Percentiles rank a stretch among this genome's conserved stretches.
These are phyloP conservation scores for Chaetomium strumarium DNA, from an alignment of 2,329 filamentous ascomycete genomes.

Conservation along the genomic window DNA sequence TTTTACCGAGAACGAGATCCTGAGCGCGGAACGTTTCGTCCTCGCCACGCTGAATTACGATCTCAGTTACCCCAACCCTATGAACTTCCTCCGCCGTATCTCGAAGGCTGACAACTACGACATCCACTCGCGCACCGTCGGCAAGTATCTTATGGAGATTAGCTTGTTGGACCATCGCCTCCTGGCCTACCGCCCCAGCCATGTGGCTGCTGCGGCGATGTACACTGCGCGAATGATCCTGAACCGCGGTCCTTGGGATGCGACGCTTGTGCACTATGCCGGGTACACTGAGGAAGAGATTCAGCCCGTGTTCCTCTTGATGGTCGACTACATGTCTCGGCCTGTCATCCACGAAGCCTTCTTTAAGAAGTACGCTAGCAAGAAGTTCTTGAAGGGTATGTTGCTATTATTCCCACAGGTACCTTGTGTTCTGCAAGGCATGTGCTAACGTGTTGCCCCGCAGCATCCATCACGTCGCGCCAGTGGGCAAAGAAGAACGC, in stretches of 20 bases:
- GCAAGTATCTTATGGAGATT: constrained; percentile 97
- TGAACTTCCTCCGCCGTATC: constrained; percentile 98
- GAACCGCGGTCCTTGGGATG: constrained; percentile 87
- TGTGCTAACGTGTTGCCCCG: not conserved
- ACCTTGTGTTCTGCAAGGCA: not conserved
- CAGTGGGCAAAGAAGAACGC: constrained; percentile 88
- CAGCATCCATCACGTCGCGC: constrained; percentile 85
- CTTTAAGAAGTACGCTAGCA: constrained; percentile 99
- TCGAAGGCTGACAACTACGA: constrained; percentile 99
- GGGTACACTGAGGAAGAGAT: constrained; percentile 93
- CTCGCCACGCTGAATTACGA: constrained; percentile 90
- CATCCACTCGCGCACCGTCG: constrained; percentile 92
- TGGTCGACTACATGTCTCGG: constrained; percentile 92
- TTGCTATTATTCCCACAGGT: not conserved
- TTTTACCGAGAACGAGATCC: constrained; percentile 89
- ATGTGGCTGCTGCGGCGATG: constrained; percentile 89
- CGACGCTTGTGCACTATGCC: constrained; percentile 81
- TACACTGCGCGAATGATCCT: constrained; percentile 88
- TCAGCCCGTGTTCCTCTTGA: constrained; percentile 82
- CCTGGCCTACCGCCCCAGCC: constrained; percentile 82
- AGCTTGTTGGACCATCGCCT: constrained; percentile 92
- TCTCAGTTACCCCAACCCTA: constrained; percentile 96
- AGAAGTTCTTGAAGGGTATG: constrained; percentile 97
- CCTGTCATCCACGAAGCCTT: constrained; percentile 94
- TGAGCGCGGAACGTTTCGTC: constrained; percentile 94